Base-by-base conservation (phyloP, 192 early-diverging fungal species). In the Backusella westeae region DNA sequence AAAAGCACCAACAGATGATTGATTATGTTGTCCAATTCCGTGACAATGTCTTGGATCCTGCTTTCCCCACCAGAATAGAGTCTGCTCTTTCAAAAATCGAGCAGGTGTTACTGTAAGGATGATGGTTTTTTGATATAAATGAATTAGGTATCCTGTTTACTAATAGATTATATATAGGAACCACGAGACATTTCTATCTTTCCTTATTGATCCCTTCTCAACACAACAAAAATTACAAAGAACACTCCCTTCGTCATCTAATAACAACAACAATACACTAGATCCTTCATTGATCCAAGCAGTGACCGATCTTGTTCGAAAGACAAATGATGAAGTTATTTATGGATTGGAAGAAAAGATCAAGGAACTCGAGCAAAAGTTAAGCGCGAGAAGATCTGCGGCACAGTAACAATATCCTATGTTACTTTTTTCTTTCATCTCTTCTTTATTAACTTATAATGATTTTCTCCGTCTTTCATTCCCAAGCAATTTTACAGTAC, bases 1-100 rank as follows among this genome's bases (percentile, higher is more conserved):
- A 35, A 2, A 36, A 69, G 21, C 68, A 69, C 9, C 68, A 69
- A 10, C 41, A 71, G 41, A 21, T 71, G 39, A n/a, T 44, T 49
- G 70, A 71, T 49, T 71, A 49, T 39, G 42, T 71, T 34, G 39
- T 71, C 4, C 70, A 71, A 14, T 71, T 26, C 12, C 41, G 42
- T 2, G 70, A 71, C 44, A 71, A 36, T 49, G 41, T 71, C 17
- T 49, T 71, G 1, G 70, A 71, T 71, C 36, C 35, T 6, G 21
- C 1, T 3, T 71, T 71, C 29, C 41, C 19, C 34, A 44, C 6
- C 17, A 23, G 70, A 23, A 44, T 71, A 15, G 70, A 71, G 14
- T 9, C 70, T 7, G 70, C 39, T 6, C 9, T 71, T 2, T 42
- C 41, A n/a, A 71, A 71, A 34, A 71, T 71, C 6, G 70, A 71